phyloP scores from a whole-genome alignment of 2,329 filamentous ascomycete genomes.

The Fusarium tuaranense region DNA sequence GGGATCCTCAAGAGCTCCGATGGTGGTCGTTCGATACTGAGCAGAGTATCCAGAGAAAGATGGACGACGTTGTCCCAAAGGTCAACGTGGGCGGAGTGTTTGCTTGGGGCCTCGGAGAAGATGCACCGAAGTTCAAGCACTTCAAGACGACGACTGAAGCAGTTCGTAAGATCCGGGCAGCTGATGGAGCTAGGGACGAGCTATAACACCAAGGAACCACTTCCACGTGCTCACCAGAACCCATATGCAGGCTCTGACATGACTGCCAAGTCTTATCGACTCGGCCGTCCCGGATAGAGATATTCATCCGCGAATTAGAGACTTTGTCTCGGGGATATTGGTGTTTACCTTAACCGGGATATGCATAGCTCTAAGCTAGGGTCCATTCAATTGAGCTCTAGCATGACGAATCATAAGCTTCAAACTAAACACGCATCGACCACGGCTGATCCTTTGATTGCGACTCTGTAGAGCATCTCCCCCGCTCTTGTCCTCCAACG shows the following conservation, averaged over 20 bases:
- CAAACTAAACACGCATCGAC: slow-evolving; percentile 36
- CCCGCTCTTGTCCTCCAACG: slow-evolving; percentile 34
- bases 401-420: slow-evolving; percentile 39
- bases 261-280: slow-evolving; percentile 3
- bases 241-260: slow-evolving; percentile 9
- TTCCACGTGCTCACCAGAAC: slow-evolving; percentile 1
- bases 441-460: slow-evolving; percentile 17
- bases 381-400: slow-evolving; percentile 14
- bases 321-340: background rate
- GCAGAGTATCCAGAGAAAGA: slow-evolving; percentile 70
- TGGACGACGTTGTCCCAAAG: slow-evolving; percentile 67
- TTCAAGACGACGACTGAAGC: slow-evolving; percentile 50
- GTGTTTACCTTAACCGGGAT: slow-evolving; percentile 4
- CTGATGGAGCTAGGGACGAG: slow-evolving; percentile 43
- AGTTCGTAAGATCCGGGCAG: slow-evolving; percentile 31
- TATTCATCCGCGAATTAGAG: slow-evolving; percentile 12
- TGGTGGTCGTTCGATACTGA: slow-evolving; percentile 83
- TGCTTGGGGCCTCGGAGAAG: slow-evolving; percentile 81
- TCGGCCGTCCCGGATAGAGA: slow-evolving; percentile 1
- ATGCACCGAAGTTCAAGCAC: slow-evolving; percentile 60
- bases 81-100: slow-evolving; percentile 76
- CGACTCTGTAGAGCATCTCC: slow-evolving; percentile 27
- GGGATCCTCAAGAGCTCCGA: slow-evolving; percentile 66
- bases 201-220: slow-evolving; percentile 35
- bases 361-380: slow-evolving; percentile 25